Evolutionary conservation across 352 stramenopile species (phyloP), one percentile per base, ranked within the genome.

Genomic region (Globisporangium ultimum): DNA sequence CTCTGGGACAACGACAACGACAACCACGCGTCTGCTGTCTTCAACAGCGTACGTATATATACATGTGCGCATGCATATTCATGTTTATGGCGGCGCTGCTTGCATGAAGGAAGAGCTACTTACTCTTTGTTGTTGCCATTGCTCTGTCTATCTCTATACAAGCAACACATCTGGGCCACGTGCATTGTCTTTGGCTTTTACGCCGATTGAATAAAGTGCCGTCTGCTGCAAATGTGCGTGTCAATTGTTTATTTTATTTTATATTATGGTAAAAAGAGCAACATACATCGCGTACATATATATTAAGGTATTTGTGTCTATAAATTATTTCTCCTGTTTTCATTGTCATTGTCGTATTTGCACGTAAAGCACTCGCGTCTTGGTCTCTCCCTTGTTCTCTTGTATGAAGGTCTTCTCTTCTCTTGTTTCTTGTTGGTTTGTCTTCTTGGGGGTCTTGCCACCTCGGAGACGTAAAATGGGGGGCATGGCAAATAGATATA

Each of bases 1-100:
- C 76, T 98, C 8, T 98, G 94, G 93, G 89, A 98, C 70, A 96
- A 89, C 34, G 72, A 92, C 50, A 83, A 89, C 54, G 94, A 98
- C 77, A 98, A 98, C 67, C 96, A 98, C 66, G 82, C 92, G 3
- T 93, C 80, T 1, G 88, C 76, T 8, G 78, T 72, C 12, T 98
- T 92, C 72, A 84, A 90, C 58, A 97, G 93, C 55, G 85, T 94
- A 64, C 58, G 84, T 67, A 15, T 55, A 12, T 36, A 17, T 6
- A 12, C 21, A n/a, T 11, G 15, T 24, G n/a, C n/a, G n/a, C n/a
- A n/a, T n/a, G n/a, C n/a, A n/a, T n/a, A n/a, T n/a, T n/a, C n/a
- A n/a, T n/a, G n/a, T n/a, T n/a, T n/a, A n/a, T n/a, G n/a, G n/a
- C n/a, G n/a, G n/a, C n/a, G n/a, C n/a, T n/a, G n/a, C n/a, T n/a